Evolutionary conservation across 108 stramenopile species (phyloP).

Genomic region (Heterococcus sp.): DNA sequence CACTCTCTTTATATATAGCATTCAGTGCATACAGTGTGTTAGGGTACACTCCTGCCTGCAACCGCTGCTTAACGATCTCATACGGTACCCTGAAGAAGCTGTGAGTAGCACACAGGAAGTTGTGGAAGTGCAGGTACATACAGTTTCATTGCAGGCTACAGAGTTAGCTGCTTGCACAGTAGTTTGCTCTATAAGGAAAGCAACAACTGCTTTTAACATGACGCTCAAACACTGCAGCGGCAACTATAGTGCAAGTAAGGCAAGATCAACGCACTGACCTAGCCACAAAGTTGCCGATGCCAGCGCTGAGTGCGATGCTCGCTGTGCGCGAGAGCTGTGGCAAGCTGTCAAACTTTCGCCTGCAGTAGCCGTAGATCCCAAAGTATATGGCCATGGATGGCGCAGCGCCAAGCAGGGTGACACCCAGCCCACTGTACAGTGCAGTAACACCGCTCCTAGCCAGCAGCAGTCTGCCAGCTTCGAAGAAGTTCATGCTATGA

Average conservation of each 20-base stretch:
- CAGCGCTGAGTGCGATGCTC: conserved; percentile 74
- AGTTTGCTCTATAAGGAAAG: no score
- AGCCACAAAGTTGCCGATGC: conserved; percentile 76
- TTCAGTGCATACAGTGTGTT: conserved; percentile 65
- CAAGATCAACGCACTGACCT: no score
- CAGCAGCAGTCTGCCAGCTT: no score
- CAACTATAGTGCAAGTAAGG: no score
- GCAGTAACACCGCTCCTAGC: conserved; percentile 72
- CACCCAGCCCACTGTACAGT: conserved; percentile 64
- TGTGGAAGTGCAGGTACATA: no score
- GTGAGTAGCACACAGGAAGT: no score
- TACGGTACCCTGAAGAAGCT: conserved; percentile 87
- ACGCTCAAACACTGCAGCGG: no score
- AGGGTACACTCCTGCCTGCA: conserved; percentile 79
- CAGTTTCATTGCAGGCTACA: no score
- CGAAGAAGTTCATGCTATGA: no score
- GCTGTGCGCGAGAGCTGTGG: conserved; percentile 47
- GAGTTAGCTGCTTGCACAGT: no score
- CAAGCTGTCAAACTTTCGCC: conserved; percentile 24
- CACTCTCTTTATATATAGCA: conserved; percentile 64
- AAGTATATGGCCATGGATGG: conserved; percentile 44
- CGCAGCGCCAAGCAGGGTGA: conserved; percentile 34
- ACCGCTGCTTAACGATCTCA: conserved; percentile 87
- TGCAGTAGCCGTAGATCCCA: conserved; percentile 38
- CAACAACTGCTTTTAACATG: no score